A percentile compares a stretch with the other conserved stretches of the same genome.
Evolutionary conservation across 768 basidiomycete genomes (phyloP).

Genomic region (Candolleomyces aberdarensis): DNA sequence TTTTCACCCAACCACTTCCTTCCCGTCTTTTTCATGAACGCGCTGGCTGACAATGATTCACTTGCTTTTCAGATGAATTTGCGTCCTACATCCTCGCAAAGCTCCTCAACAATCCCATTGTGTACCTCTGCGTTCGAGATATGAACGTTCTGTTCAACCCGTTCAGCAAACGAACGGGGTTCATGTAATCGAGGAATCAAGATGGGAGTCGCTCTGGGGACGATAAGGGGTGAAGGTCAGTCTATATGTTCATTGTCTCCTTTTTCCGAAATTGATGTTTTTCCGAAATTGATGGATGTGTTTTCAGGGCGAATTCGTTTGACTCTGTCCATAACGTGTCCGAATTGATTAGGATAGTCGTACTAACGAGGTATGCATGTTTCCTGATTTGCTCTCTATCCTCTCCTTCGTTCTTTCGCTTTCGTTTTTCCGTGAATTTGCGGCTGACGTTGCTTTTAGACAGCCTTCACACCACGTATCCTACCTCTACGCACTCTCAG

Average conservation of each 20-base stretch:
- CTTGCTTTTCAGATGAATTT: slow-evolving; percentile 52
- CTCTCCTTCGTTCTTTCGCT: no score
- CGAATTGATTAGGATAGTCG: slow-evolving; percentile 69
- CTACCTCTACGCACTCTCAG: slow-evolving; percentile 74
- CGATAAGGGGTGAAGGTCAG: slow-evolving; percentile 71
- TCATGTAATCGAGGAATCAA: slow-evolving; percentile 77
- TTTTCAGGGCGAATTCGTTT: slow-evolving; percentile 66
- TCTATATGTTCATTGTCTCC: no score
- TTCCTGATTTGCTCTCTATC: no score
- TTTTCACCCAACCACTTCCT: no score
- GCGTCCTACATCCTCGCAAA: slow-evolving; percentile 63
- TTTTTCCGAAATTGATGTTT: no score
- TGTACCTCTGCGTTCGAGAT: slow-evolving; percentile 55
- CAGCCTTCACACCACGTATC: slow-evolving; percentile 86
- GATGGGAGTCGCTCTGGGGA: slow-evolving; percentile 74
- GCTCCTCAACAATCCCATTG: slow-evolving; percentile 44
- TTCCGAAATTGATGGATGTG: no score
- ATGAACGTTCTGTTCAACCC: slow-evolving; percentile 55
- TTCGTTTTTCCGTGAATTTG: no score
- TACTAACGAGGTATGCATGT: slow-evolving; percentile 60
- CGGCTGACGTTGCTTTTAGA: no score
- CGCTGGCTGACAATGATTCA: no score
- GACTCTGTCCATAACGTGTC: slow-evolving; percentile 72
- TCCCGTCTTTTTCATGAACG: no score
- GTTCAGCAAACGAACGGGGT: slow-evolving; percentile 67